phyloP scores from a whole-genome alignment of 2,329 filamentous ascomycete species.

The Cryphonectria naterciae region DNA sequence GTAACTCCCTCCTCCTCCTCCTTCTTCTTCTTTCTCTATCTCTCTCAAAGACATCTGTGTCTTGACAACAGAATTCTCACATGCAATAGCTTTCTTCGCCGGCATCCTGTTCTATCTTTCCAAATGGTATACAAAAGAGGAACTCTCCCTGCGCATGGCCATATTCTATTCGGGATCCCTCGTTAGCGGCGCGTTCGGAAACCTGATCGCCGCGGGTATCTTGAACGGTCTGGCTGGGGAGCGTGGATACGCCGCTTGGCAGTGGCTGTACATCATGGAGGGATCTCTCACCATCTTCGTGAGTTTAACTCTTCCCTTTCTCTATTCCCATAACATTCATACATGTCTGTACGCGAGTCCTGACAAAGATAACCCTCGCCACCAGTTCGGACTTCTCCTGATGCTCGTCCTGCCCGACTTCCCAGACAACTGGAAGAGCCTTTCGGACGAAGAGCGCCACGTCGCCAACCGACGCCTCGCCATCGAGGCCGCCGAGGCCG shows the following conservation, averaged over 20 bases:
- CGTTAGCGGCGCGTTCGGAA: slow-evolving; percentile 27
- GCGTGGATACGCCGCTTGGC: slow-evolving; percentile 24
- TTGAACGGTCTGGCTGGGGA: slow-evolving; percentile 21
- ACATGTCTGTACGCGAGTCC: neutral
- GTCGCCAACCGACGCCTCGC: slow-evolving; percentile 26
- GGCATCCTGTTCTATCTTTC: slow-evolving; percentile 33
- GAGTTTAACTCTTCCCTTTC: neutral
- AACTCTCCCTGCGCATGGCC: slow-evolving; percentile 27
- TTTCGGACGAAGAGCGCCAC: slow-evolving; percentile 25
- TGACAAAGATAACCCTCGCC: neutral
- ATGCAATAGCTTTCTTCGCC: slow-evolving; percentile 44
- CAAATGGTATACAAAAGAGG: slow-evolving; percentile 28
- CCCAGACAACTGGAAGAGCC: slow-evolving; percentile 26
- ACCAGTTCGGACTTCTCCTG: slow-evolving; percentile 20
- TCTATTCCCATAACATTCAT: neutral
- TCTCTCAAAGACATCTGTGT: neutral
- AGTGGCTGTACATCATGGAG: slow-evolving; percentile 29
- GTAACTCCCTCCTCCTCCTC: neutral
- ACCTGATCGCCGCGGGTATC: slow-evolving; percentile 27
- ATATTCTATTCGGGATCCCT: slow-evolving; percentile 28
- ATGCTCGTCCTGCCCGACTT: slow-evolving; percentile 27
- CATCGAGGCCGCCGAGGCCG: slow-evolving; percentile 26
- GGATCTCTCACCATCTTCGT: slow-evolving; percentile 26
- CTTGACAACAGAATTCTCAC: neutral
- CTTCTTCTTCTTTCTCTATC: neutral